phyloP scores from a whole-genome alignment of 140 eudicot species.

The Ambrosia hybrid region DNA sequence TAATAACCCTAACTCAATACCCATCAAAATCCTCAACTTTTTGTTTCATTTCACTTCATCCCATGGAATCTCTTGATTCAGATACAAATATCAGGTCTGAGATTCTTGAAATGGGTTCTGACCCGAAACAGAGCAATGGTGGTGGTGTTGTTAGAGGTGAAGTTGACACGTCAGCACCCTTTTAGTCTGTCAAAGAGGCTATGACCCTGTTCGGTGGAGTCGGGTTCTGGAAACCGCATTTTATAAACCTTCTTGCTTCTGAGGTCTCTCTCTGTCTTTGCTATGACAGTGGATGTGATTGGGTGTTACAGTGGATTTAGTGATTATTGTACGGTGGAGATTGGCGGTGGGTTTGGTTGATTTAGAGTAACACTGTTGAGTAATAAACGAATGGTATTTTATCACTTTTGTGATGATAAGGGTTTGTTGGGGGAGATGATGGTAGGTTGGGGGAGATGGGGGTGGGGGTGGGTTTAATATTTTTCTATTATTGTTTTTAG shows the following conservation, averaged over 20 bases:
- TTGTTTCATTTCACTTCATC: neutral
- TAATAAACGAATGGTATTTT: too few species aligned
- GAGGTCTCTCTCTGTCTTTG: constrained; percentile 10
- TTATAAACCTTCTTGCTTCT: constrained; percentile 29
- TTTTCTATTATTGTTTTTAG: too few species aligned
- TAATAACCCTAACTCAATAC: neutral
- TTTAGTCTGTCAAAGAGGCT: constrained; percentile 93
- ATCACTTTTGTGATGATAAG: too few species aligned
- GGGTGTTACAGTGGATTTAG: too few species aligned
- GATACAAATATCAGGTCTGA: constrained; percentile 14
- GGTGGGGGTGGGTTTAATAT: too few species aligned
- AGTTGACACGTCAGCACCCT: constrained; percentile 67
- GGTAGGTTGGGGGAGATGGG: too few species aligned
- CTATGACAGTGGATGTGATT: too few species aligned
- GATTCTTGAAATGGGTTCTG: constrained; percentile 18
- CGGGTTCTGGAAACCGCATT: constrained; percentile 82
- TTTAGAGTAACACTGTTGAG: too few species aligned
- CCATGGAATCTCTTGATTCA: constrained; percentile 30
- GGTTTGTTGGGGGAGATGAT: too few species aligned
- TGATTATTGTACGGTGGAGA: too few species aligned
- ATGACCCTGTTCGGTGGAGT: constrained; percentile 86
- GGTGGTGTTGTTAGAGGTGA: constrained; percentile 12
- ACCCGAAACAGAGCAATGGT: constrained; percentile 24
- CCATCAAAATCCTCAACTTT: neutral
- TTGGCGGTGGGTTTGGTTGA: too few species aligned